Evolutionary conservation across 345 rosid genomes (phyloP), one percentile per base, ranked within the genome.

Genomic region (Hypericum androsaemum): DNA sequence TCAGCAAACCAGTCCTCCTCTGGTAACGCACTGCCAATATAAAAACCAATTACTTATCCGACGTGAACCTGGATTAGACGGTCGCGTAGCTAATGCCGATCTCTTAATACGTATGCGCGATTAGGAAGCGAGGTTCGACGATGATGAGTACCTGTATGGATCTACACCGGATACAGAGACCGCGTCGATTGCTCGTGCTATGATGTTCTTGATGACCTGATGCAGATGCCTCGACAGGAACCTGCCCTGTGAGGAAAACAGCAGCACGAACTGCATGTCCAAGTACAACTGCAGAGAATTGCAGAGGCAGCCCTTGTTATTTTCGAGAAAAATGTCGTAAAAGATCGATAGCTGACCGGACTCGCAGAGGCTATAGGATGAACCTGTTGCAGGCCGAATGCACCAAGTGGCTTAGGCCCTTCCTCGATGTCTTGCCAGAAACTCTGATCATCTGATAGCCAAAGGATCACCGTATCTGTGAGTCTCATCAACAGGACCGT

Each of bases 1-100:
- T 87, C 96, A n/a, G 80, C 95, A 61, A 84, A 87, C 95, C 98
- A 87, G 37, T 90, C 92, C 36, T 90, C 98, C 64, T 80, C 95
- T 5, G 95, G 98, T 71, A 90, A 65, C 16, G 63, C 70, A 44
- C 92, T 83, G 77, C 59, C 46, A 64, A 52, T 43, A 1, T 45
- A 16, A 57, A 40, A 12, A 17, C 11, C n/a, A n/a, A n/a, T n/a
- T n/a, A n/a, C 0, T 32, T 56, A 17, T 39, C 54, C 4, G 53
- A 22, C 32, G 1, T 22, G 32, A 22, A 22, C 4, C 32, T 43
- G 22, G n/a, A 13, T 51, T 48, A 9, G 5, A 6, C 36, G 15
- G n/a, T 39, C 1, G 14, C 42, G n/a, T 15, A 5, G 56, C 39
- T 48, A n/a, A 41, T 14, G 42, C 48, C 15, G n/a, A 7, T 14